phyloP scores from a whole-genome alignment of 1,284 basidiomycete species.

The Malassezia japonica region DNA sequence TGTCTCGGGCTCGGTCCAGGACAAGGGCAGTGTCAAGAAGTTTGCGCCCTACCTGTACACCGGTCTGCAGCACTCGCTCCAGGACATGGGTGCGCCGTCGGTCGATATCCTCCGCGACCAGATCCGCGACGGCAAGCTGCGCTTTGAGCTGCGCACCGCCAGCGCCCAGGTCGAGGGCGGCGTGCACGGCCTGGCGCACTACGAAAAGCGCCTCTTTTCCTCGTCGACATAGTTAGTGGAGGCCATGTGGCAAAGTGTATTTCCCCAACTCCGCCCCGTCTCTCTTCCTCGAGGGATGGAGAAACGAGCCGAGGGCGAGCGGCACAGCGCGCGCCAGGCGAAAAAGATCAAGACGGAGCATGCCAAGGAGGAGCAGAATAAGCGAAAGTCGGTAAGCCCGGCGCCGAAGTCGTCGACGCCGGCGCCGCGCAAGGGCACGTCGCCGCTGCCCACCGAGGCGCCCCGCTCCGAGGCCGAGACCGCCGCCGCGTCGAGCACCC shows the following conservation, averaged over 20 bases:
- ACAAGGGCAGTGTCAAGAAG: slow-evolving; percentile 79
- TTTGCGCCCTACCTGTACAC: slow-evolving; percentile 86
- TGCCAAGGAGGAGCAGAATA: slow-evolving; percentile 1
- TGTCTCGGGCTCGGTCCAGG: slow-evolving; percentile 90
- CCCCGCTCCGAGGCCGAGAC: neutral
- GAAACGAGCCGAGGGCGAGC: slow-evolving; percentile 2
- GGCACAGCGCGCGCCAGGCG: neutral
- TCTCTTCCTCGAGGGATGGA: slow-evolving; percentile 6
- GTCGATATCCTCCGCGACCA: slow-evolving; percentile 59
- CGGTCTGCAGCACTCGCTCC: slow-evolving; percentile 88
- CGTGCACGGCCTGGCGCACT: slow-evolving; percentile 64
- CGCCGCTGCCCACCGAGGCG: neutral
- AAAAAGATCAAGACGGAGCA: slow-evolving; percentile 16
- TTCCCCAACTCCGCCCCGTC: neutral
- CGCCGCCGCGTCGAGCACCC: neutral
- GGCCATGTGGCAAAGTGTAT: neutral
- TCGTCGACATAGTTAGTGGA: slow-evolving; percentile 11
- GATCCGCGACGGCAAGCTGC: slow-evolving; percentile 60
- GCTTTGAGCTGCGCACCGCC: slow-evolving; percentile 89
- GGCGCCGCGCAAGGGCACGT: neutral
- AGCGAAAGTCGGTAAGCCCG: no score
- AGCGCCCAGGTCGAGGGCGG: slow-evolving; percentile 93
- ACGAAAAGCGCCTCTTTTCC: slow-evolving; percentile 58
- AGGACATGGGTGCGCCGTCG: slow-evolving; percentile 77
- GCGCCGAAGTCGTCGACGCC: neutral